Conservation (phyloP, 371 early-diverging fungal genomes). For the Cladochytrium tenue region DNA sequence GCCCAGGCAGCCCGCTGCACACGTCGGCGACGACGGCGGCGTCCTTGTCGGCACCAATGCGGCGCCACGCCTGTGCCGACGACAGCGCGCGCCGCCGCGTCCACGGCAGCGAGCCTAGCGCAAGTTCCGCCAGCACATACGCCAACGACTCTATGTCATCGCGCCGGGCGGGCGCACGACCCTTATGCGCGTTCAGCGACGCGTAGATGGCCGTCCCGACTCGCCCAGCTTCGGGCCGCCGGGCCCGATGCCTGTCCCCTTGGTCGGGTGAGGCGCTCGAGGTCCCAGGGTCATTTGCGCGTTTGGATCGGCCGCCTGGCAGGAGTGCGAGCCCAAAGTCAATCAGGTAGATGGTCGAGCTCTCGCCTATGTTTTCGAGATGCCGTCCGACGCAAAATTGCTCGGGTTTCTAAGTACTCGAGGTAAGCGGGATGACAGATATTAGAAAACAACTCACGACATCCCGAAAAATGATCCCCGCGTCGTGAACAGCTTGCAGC, state of each 20-base stretch:
- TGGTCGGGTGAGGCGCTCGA: neutral
- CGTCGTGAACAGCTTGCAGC: conserved; percentile 53
- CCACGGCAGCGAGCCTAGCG: conserved; percentile 67
- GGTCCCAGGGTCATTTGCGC: conserved; percentile 37
- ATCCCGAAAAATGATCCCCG: conserved; percentile 42
- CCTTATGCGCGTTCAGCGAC: conserved; percentile 60
- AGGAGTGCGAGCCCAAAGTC: conserved; percentile 64
- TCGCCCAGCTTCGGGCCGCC: conserved; percentile 14
- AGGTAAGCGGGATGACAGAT: neutral
- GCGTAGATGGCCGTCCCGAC: conserved; percentile 72
- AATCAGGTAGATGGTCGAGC: conserved; percentile 50
- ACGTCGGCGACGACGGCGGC: conserved; percentile 43
- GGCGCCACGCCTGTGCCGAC: conserved; percentile 56
- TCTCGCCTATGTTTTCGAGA: conserved; percentile 23
- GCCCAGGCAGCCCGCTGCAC: conserved; percentile 48
- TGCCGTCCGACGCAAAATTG: conserved; percentile 61
- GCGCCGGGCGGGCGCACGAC: conserved; percentile 55
- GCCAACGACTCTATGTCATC: conserved; percentile 68
- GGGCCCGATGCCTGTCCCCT: neutral
- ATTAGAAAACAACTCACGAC: conserved; percentile 19
- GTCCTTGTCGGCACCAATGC: conserved; percentile 50
- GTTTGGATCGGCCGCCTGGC: conserved; percentile 45
- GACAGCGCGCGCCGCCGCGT: conserved; percentile 44
- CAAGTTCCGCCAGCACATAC: conserved; percentile 60
- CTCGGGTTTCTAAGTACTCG: conserved; percentile 48